A percentile compares a stretch with the other conserved stretches of the same genome.
Conservation (phyloP, 164 flowering plant genomes). For the Malania oleifera region DNA sequence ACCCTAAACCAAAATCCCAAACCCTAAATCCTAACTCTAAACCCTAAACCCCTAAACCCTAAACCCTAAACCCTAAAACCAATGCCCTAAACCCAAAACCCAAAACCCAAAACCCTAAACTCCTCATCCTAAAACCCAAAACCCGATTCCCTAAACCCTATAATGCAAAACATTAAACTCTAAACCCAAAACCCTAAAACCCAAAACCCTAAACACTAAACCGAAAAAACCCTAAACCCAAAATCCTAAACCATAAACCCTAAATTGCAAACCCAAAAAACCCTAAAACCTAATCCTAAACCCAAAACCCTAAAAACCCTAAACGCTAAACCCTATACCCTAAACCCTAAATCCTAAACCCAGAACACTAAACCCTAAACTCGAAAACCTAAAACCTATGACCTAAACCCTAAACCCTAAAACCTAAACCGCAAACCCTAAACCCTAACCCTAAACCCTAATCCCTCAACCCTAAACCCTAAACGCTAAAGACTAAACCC, state of each 20-base stretch:
- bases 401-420: too few species aligned
- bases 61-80: background rate
- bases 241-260: too few species aligned
- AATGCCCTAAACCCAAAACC: background rate
- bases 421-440: too few species aligned
- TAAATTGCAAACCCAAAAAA: too few species aligned
- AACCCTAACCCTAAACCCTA: slow-evolving; percentile 1
- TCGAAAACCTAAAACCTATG: too few species aligned
- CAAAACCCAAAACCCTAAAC: background rate
- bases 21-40: too few species aligned
- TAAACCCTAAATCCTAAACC: background rate
- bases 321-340: background rate
- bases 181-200: background rate
- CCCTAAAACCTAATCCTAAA: too few species aligned
- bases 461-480: background rate
- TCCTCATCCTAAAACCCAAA: background rate
- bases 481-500: background rate
- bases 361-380: background rate
- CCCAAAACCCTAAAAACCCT: background rate
- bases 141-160: background rate
- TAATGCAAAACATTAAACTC: background rate
- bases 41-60: background rate
- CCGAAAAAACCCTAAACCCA: too few species aligned
- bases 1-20: too few species aligned
- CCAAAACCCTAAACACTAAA: background rate